Conservation (phyloP, 1,284 basidiomycete genomes). For the Cryptococcus sp. region DNA sequence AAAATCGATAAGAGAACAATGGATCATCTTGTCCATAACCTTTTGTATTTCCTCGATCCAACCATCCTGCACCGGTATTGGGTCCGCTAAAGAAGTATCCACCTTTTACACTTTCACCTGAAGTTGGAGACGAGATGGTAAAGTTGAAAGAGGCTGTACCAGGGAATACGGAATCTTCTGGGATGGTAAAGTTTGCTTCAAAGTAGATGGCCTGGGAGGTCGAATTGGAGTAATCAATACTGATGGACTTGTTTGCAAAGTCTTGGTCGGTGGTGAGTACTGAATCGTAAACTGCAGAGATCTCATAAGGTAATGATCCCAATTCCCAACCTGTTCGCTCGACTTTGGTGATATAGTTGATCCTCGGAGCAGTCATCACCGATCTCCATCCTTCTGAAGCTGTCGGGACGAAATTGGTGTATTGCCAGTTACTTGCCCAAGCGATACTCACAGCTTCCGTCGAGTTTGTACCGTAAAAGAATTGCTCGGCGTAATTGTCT, state of each 20-base stretch:
- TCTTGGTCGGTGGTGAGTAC: slow-evolving; percentile 9
- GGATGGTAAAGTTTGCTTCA: slow-evolving; percentile 29
- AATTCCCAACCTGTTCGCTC: slow-evolving; percentile 37
- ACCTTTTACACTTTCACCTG: slow-evolving; percentile 22
- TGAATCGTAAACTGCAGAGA: slow-evolving; percentile 22
- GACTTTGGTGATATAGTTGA: slow-evolving; percentile 33
- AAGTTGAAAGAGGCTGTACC: slow-evolving; percentile 19
- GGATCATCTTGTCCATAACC: slow-evolving; percentile 29
- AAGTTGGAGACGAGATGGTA: slow-evolving; percentile 14
- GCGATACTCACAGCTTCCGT: slow-evolving; percentile 33
- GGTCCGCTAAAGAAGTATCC: slow-evolving; percentile 31
- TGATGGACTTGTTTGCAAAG: slow-evolving; percentile 13
- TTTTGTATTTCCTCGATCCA: slow-evolving; percentile 38
- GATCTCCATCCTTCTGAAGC: slow-evolving; percentile 41
- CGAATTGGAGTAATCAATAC: slow-evolving; percentile 20
- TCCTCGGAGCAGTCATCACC: slow-evolving; percentile 37
- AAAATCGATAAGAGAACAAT: slow-evolving; percentile 43
- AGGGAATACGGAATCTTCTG: slow-evolving; percentile 5
- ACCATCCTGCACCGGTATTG: slow-evolving; percentile 22
- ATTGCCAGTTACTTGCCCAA: slow-evolving; percentile 50
- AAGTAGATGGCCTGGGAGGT: slow-evolving; percentile 40
- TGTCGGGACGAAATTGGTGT: slow-evolving; percentile 45
- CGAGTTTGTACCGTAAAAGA: slow-evolving; percentile 35
- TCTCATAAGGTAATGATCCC: slow-evolving; percentile 34
- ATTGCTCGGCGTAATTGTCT: slow-evolving; percentile 49